Base-by-base conservation (phyloP, 306 rosid genomes). In the Glycyrrhiza uralensis region DNA sequence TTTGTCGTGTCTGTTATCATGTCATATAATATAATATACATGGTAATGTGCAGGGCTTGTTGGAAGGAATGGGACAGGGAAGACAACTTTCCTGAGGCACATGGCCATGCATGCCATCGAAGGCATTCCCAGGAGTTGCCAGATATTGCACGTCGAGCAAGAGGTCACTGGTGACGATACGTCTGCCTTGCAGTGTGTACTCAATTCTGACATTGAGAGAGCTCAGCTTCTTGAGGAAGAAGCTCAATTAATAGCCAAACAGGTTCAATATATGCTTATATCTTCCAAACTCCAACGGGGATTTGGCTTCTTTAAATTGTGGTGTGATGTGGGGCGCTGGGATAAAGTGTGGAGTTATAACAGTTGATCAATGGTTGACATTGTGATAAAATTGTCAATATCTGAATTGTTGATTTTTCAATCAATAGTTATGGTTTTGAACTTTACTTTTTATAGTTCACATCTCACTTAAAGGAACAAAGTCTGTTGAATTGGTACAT, bases 71-170 rank as follows among this genome's bases (percentile, higher is more conserved):
- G 97, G 96, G 69, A 94, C 99, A 0, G 99, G 99, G 28, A 91
- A 94, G 82, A 94, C 99, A 23, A 94, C 99, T 20, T 94, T 94
- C 80, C 96, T 94, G 47, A 91, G 99, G 78, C 88, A 88, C 80
- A 88, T 94, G 99, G 99, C 99, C 13, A 65, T 91, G 99, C 97
- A 94, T 85, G 96, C 97, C 76, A 89, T 94, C 74, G 97, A 91
- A 9, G 99, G 99, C 32, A 92, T 94, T 84, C 99, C 99, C 2
- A 26, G 79, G 51, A 91, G 88, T 73, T 94, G 97, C 69, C 99
- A 89, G 85, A 94, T 91, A 86, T 81, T 94, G 84, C 99, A 94
- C 18, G 99, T 94, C 65, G 99, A 94, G 80, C 99, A 94, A 72
- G 97, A 95, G 85, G 99, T 91, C 7, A 85, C 46, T 22, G 99